Conservation (phyloP, 108 stramenopile genomes). For the Stephanodiscus triporus region DNA sequence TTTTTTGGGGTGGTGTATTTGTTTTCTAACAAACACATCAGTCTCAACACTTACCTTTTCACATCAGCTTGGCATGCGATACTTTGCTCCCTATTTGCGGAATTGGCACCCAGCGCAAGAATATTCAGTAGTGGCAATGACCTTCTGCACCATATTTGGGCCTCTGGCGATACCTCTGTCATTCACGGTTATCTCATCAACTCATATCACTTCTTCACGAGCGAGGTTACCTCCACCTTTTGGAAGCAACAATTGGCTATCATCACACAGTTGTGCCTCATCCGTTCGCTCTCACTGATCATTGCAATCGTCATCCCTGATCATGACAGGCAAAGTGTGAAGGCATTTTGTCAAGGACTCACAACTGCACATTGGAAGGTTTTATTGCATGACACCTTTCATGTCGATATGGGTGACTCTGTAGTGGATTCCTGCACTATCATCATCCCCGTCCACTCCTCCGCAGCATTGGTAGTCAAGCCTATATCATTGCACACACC, state of each 20-base stretch:
- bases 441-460: slow-evolving; percentile 2
- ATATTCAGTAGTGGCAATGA: not conserved
- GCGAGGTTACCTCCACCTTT: not conserved
- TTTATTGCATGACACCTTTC: no score
- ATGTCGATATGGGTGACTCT: no score
- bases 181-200: not conserved
- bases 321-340: no score
- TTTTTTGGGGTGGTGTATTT: not conserved
- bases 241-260: not conserved
- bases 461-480: not conserved
- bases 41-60: not conserved
- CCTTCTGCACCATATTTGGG: not conserved
- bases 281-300: not conserved
- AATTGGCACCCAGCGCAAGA: not conserved
- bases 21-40: not conserved
- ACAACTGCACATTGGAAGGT: no score
- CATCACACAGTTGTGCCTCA: no score
- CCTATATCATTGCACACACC: not conserved
- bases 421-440: not conserved
- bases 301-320: not conserved
- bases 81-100: not conserved
- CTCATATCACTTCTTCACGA: not conserved
- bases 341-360: no score
- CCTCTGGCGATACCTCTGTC: not conserved
- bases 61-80: not conserved